Percentiles rank a stretch among this genome's conserved stretches.
Conservation (phyloP, 768 basidiomycete genomes). For the Steccherinum ochraceum region DNA sequence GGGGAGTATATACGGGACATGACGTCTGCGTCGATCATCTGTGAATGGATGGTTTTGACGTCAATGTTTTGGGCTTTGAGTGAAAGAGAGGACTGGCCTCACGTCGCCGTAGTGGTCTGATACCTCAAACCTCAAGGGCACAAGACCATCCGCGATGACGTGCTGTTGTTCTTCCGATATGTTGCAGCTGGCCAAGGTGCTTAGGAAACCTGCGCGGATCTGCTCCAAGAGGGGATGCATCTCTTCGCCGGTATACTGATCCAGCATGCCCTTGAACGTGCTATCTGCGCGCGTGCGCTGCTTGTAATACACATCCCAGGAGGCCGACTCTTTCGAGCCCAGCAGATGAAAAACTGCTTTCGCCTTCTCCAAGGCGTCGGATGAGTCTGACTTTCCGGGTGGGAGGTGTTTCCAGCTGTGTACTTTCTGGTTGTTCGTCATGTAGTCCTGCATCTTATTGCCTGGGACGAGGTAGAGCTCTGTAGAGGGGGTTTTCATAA, state of each 20-base stretch:
- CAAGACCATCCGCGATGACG: slow-evolving; percentile 5
- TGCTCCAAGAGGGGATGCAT: slow-evolving; percentile 1
- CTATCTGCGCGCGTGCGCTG: slow-evolving; percentile 2
- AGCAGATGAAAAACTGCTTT: slow-evolving; percentile 1
- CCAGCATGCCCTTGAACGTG: background rate
- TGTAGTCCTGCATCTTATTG: background rate
- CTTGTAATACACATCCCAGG: slow-evolving; percentile 1
- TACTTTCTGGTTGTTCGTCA: background rate
- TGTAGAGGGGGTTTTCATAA: background rate
- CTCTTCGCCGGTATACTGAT: background rate
- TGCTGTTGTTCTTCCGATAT: background rate
- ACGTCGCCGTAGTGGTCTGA: background rate
- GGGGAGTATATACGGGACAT: slow-evolving; percentile 6
- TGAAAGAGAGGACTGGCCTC: background rate
- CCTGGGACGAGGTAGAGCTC: slow-evolving; percentile 3
- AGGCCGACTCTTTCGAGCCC: background rate
- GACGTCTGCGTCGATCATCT: slow-evolving; percentile 1
- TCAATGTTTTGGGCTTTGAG: background rate
- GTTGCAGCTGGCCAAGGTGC: background rate
- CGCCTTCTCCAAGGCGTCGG: background rate
- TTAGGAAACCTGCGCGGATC: background rate
- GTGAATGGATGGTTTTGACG: background rate
- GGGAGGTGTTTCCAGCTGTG: slow-evolving; percentile 4
- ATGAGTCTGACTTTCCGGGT: background rate
- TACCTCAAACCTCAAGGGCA: background rate